Percentiles rank a stretch among this genome's conserved stretches.
Conservation (phyloP, 164 flowering plant species). For the Kalanchoe fedtschenkoi region DNA sequence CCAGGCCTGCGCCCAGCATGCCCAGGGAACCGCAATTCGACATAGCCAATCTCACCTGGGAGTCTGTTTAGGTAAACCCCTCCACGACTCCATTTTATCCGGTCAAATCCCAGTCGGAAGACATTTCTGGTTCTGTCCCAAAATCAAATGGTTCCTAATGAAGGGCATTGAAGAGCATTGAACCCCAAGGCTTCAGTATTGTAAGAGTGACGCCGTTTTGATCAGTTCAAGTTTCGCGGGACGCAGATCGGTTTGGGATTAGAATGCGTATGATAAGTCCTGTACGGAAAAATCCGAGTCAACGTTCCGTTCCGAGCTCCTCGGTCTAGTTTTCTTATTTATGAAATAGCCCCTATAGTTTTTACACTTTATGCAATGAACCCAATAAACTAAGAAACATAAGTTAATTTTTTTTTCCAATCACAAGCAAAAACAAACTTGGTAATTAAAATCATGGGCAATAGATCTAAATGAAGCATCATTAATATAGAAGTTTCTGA, state of each 20-base stretch:
- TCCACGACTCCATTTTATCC: no score
- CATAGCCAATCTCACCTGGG: not conserved
- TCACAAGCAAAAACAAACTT: not conserved
- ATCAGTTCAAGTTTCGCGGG: constrained; percentile 18
- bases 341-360: not conserved
- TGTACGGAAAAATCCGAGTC: not conserved
- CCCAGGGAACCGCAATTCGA: not conserved
- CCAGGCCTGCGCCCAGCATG: not conserved
- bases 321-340: not conserved
- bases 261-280: not conserved
- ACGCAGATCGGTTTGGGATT: constrained; percentile 26
- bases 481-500: no score
- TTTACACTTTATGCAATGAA: no score
- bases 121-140: no score
- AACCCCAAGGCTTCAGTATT: not conserved
- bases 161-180: not conserved
- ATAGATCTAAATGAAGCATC: no score
- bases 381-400: no score
- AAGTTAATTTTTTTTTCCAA: not conserved
- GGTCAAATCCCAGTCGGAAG: no score
- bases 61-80: constrained; percentile 2
- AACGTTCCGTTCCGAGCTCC: not conserved
- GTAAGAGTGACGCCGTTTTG: not conserved
- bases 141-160: not conserved
- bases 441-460: no score